Evolutionary conservation across 257 asterid species (phyloP).

Genomic region (Solanum rostratum): DNA sequence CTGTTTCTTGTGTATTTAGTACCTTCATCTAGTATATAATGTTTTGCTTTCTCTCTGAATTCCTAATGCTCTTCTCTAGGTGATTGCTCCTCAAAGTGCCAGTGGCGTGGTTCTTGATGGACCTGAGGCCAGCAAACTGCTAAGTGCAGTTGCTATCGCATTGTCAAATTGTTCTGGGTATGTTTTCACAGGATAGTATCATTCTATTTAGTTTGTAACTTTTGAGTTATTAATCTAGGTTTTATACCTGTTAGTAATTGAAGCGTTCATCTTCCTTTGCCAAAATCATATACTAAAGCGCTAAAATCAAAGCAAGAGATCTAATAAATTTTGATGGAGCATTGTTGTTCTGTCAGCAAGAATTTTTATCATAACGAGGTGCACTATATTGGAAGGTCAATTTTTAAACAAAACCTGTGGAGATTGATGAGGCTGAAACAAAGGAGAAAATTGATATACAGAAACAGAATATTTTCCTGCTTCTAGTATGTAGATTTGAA

Average conservation of each 20-base stretch:
- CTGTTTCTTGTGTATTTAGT: background rate
- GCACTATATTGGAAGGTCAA: background rate
- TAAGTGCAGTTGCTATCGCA: slow-evolving; percentile 94
- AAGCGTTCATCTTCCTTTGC: background rate
- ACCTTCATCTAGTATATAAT: background rate
- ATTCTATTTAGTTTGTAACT: slow-evolving; percentile 1
- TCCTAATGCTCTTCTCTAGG: slow-evolving; percentile 27
- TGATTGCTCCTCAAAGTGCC: slow-evolving; percentile 90
- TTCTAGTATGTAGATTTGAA: background rate
- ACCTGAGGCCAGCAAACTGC: slow-evolving; percentile 92
- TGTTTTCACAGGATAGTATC: slow-evolving; percentile 14
- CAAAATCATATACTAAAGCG: background rate
- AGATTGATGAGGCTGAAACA: background rate
- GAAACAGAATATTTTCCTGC: background rate
- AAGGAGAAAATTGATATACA: background rate
- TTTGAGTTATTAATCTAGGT: background rate
- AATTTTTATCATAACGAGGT: background rate
- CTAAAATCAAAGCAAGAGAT: background rate
- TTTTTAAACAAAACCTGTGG: background rate
- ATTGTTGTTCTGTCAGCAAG: background rate
- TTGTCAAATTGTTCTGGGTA: slow-evolving; percentile 84
- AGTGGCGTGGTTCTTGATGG: slow-evolving; percentile 88
- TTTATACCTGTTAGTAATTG: background rate
- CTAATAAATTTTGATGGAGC: background rate
- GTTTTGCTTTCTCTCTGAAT: background rate